Percentiles rank a stretch among this genome's conserved stretches.
Evolutionary conservation across 2,329 filamentous ascomycete species (phyloP).

Genomic region (Stemphylium vesicarium): DNA sequence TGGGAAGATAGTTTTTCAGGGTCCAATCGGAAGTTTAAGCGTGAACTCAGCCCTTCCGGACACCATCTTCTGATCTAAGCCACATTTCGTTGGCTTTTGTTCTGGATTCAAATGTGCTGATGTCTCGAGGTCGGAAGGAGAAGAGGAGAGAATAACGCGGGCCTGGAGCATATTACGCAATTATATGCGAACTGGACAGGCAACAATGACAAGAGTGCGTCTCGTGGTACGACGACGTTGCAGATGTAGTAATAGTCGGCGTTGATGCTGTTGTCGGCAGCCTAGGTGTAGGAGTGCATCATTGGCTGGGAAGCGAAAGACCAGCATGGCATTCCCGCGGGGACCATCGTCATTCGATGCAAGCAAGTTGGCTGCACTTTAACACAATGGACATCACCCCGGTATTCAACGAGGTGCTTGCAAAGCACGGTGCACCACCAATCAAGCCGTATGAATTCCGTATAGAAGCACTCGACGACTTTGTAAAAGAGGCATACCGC

Average conservation of each 20-base stretch:
- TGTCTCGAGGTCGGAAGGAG: too few species aligned
- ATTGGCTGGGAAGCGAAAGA: constrained; percentile 32
- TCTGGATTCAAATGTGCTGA: not conserved
- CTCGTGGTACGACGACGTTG: not conserved
- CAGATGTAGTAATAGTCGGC: not conserved
- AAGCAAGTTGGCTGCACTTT: constrained; percentile 20
- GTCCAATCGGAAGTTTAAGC: constrained; percentile 3
- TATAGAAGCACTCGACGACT: constrained; percentile 71
- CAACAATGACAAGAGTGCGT: not conserved
- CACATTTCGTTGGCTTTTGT: not conserved
- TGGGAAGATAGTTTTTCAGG: not conserved
- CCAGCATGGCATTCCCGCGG: constrained; percentile 27
- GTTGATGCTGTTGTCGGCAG: not conserved
- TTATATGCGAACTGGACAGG: not conserved
- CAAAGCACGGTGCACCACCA: constrained; percentile 62
- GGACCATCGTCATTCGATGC: constrained; percentile 34
- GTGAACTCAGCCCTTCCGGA: not conserved
- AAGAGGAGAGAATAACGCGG: too few species aligned
- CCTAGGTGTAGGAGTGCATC: constrained; percentile 6
- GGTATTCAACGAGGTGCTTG: constrained; percentile 71
- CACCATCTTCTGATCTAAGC: not conserved
- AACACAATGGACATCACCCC: constrained; percentile 66
- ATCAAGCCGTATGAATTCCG: constrained; percentile 54
- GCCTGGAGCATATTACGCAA: too few species aligned
- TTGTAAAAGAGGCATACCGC: constrained; percentile 90